Evolutionary conservation across 192 early-diverging fungal species (phyloP), one percentile per base, ranked within the genome.

Genomic region (Podila horticola): DNA sequence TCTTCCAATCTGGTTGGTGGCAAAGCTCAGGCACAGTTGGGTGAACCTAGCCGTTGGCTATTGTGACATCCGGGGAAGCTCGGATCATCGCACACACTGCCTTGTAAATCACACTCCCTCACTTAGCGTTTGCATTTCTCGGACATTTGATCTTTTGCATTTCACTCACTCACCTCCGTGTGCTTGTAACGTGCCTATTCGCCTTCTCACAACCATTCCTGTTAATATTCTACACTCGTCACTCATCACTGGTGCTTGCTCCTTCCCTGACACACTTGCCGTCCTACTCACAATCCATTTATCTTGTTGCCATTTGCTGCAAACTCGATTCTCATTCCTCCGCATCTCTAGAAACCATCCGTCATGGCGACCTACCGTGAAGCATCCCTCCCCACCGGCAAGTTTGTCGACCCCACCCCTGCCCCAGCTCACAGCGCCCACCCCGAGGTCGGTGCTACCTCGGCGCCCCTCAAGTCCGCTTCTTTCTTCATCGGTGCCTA

Each of bases 391-490:
- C 74, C 87, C 58, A 71, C 71, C 41, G 79, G 69, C 50, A 76
- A 86, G 55, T 90, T 87, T 66, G 93, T 98, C 36, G 97, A 99
- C 79, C 88, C 94, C 31, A 93, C 91, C 20, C 94, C 95, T 30
- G 86, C 93, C 51, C 93, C 95, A 30, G 82, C 85, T 22, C 82
- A 90, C 34, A 89, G 93, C 15, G 71, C 86, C 8, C 96, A 98
- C 8, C 88, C 92, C 24, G 96, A 99, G 79, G 88, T 99, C 41
- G 96, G 97, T n/a, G 75, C 85, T 45, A 95, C 96, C 28, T 96
- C 95, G 17, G 97, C 97, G 22, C 95, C 97, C 17, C 86, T 99
- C 41, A 93, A 94, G 82, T 97, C 96, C 26, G 95, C 95, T 63
- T 88, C 96, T n/a, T 98, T 94, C 83, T 94, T 94, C 82, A 93